phyloP scores from a whole-genome alignment of 495 filamentous ascomycete genomes.

The Parathielavia appendiculata region DNA sequence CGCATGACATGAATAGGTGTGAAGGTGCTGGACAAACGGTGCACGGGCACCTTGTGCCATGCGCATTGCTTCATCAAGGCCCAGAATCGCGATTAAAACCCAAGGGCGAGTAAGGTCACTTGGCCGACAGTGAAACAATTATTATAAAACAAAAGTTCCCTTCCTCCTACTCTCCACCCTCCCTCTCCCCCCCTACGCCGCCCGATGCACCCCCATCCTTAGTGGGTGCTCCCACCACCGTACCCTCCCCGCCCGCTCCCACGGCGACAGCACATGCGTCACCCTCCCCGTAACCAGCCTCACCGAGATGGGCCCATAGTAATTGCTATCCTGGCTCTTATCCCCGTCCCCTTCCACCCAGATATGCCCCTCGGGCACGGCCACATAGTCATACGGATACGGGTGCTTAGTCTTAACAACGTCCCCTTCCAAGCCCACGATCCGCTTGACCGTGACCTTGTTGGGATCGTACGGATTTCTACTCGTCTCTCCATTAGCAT shows the following conservation, averaged over 20 bases:
- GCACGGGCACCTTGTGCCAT: too few relatives aligned
- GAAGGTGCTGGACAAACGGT: too few relatives aligned
- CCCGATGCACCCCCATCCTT: slow-evolving; percentile 15
- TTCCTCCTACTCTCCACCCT: neutral
- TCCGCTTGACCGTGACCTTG: slow-evolving; percentile 59
- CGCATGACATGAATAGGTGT: too few relatives aligned
- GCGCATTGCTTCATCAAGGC: too few relatives aligned
- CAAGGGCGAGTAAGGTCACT: too few relatives aligned
- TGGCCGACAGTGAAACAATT: too few relatives aligned
- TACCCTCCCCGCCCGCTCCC: slow-evolving; percentile 45
- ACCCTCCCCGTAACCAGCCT: slow-evolving; percentile 60
- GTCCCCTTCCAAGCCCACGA: slow-evolving; percentile 67
- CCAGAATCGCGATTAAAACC: neutral
- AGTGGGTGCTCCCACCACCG: slow-evolving; percentile 46
- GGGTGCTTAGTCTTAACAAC: slow-evolving; percentile 56
- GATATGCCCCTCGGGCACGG: slow-evolving; percentile 65
- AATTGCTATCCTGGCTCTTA: slow-evolving; percentile 65
- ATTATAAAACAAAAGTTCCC: too few relatives aligned
- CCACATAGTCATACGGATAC: slow-evolving; percentile 51
- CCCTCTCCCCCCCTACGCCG: neutral
- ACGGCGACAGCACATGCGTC: slow-evolving; percentile 58
- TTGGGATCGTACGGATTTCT: slow-evolving; percentile 62
- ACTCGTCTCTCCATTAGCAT: neutral
- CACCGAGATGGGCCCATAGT: slow-evolving; percentile 61
- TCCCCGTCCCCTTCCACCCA: slow-evolving; percentile 74